These are phyloP conservation scores for Corynascus novoguineensis DNA, from an alignment of 495 filamentous ascomycete genomes.

Conservation along the genomic window DNA sequence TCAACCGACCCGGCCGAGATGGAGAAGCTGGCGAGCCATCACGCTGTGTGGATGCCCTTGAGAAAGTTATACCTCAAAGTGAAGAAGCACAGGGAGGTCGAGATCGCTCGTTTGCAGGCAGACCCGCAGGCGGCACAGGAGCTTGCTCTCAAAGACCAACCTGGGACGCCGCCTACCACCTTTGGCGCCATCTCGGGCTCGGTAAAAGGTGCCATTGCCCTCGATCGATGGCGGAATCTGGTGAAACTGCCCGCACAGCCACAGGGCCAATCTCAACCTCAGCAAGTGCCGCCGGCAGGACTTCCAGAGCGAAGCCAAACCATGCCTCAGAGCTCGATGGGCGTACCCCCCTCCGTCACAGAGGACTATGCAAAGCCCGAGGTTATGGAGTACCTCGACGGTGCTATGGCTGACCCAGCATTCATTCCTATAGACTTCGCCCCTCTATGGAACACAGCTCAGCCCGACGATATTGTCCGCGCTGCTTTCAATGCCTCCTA, in stretches of 20 bases:
- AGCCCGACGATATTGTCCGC: slow-evolving; percentile 2
- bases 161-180: slow-evolving; percentile 28
- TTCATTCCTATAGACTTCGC: slow-evolving; percentile 26
- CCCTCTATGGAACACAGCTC: slow-evolving; percentile 9
- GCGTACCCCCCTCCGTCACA: not conserved
- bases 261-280: slow-evolving; percentile 1
- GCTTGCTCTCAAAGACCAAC: slow-evolving; percentile 38
- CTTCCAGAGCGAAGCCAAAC: not conserved
- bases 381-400: slow-evolving; percentile 30
- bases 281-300: slow-evolving; percentile 5
- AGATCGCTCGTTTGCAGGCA: slow-evolving; percentile 38
- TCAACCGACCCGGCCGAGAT: slow-evolving; percentile 49
- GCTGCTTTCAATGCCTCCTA: slow-evolving; percentile 14
- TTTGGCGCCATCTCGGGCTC: slow-evolving; percentile 37
- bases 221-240: slow-evolving; percentile 42
- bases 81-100: slow-evolving; percentile 46
- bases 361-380: slow-evolving; percentile 11
- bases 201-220: slow-evolving; percentile 32
- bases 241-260: slow-evolving; percentile 34
- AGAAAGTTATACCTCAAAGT: slow-evolving; percentile 67
- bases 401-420: slow-evolving; percentile 31
- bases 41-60: slow-evolving; percentile 69
- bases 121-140: slow-evolving; percentile 38
- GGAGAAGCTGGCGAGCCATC: slow-evolving; percentile 43
- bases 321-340: not conserved